Evolutionary conservation across 2,329 filamentous ascomycete genomes (phyloP), one percentile per base, ranked within the genome.

Genomic region (Alternaria metachromatica): DNA sequence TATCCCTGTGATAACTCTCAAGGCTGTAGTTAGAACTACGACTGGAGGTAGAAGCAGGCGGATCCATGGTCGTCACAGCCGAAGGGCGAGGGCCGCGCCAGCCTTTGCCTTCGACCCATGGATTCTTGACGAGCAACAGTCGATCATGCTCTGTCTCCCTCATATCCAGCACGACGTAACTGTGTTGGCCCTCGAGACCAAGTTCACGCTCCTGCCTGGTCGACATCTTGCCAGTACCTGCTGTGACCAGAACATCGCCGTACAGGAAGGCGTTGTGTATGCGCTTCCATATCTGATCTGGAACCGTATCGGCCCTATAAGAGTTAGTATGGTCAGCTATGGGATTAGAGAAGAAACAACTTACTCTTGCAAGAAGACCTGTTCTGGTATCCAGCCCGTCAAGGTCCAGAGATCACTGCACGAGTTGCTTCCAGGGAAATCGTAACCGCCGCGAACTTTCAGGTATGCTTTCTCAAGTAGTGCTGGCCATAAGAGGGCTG

Each of bases 401-500:
- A 99, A 81, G 2, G 96, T 91, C 88, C 93, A 97, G 5, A 99
- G 82, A 80, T 99, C 96, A 3, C 95, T 98, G 11, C 93, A 94
- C 1, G 95, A 98, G 78, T 98, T 98, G 75, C 96, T 98, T 8
- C 96, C 96, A 0, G 96, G 95, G 69, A 99, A 99, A 75, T 99
- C 94, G 78, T 99, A 99, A 33, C 96, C 96, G 26, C 96, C 96
- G 60, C 95, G 88, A 11, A 98, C 89, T 82, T 98, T 99, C 2
- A 99, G 84, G 72, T 99, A 99, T 0, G 96, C 96, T 77, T 99
- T 99, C 78, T 99, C 96, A 15, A 98, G 83, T 5, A 99, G 84
- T 3, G 95, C 94, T 6, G 96, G 96, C 94, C 95, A 98, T 13
- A 98, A 82, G 13, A 96, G 84, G n/a, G 83, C 85, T 5, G 92